Percentiles rank a stretch among this genome's conserved stretches.
These are phyloP conservation scores for Diversispora epigaea DNA, from an alignment of 192 early-diverging fungal genomes.

Conservation along the genomic window DNA sequence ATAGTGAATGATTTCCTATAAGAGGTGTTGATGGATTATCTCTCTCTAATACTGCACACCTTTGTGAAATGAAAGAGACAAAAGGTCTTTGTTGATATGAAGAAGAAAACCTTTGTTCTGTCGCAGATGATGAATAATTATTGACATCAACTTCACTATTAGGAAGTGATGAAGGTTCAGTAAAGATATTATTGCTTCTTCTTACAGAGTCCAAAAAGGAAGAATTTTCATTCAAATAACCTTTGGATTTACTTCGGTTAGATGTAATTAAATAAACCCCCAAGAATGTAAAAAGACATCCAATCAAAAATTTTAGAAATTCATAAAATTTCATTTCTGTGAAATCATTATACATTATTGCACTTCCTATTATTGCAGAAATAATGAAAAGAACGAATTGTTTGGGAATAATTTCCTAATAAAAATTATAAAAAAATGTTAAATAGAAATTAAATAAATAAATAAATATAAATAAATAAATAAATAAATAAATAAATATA, in stretches of 20 bases:
- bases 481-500: too few species aligned
- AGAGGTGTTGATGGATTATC: slow-evolving; percentile 27
- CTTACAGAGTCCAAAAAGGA: background rate
- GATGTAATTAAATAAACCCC: slow-evolving; percentile 73
- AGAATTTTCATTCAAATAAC: slow-evolving; percentile 12
- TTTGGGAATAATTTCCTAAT: slow-evolving; percentile 67
- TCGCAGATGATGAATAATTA: background rate
- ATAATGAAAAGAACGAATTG: slow-evolving; percentile 77
- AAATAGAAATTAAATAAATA: too few species aligned
- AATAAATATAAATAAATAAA: background rate
- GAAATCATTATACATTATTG: slow-evolving; percentile 66
- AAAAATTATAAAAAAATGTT: too few species aligned
- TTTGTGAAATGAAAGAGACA: slow-evolving; percentile 19
- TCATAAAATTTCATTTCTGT: slow-evolving; percentile 51
- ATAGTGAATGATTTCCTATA: slow-evolving; percentile 22
- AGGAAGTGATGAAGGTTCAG: slow-evolving; percentile 19
- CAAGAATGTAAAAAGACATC: slow-evolving; percentile 60
- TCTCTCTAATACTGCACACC: background rate
- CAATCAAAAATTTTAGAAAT: slow-evolving; percentile 51
- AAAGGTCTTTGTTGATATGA: background rate
- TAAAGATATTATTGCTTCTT: background rate
- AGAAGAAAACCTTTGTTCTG: background rate
- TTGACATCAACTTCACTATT: slow-evolving; percentile 14
- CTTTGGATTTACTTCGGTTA: slow-evolving; percentile 39
- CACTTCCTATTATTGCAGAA: slow-evolving; percentile 67